phyloP scores from a whole-genome alignment of 2,329 filamentous ascomycete genomes.

The Pseudopithomyces chartarum region DNA sequence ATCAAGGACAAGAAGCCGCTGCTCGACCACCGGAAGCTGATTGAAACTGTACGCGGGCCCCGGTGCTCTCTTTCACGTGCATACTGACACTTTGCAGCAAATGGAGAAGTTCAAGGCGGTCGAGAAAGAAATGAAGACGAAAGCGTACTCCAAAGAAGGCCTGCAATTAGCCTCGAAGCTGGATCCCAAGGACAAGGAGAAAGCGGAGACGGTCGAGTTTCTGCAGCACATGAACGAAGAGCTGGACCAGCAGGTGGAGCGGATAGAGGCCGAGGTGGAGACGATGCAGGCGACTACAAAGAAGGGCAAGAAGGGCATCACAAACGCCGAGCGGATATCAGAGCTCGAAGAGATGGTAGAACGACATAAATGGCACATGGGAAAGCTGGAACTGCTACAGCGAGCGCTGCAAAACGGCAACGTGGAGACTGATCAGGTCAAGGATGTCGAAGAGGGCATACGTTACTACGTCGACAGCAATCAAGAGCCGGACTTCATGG shows the following conservation, averaged over 20 bases:
- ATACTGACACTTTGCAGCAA: conserved; percentile 65
- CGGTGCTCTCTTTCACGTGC: conserved; percentile 11
- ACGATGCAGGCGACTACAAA: conserved; percentile 86
- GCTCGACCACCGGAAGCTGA: conserved; percentile 90
- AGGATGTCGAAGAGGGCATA: conserved; percentile 88
- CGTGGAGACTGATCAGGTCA: conserved; percentile 84
- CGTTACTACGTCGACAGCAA: conserved; percentile 94
- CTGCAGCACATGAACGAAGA: conserved; percentile 86
- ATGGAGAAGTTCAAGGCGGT: conserved; percentile 99
- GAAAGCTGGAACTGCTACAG: conserved; percentile 87
- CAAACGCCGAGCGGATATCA: conserved; percentile 84
- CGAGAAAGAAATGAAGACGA: conserved; percentile 99
- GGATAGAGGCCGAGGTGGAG: conserved; percentile 88
- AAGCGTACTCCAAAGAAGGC: conserved; percentile 98
- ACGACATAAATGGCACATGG: conserved; percentile 94
- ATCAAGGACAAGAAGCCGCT: conserved; percentile 99
- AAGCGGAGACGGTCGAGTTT: conserved; percentile 86
- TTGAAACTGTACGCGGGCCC: conserved; percentile 78
- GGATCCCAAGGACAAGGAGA: conserved; percentile 97
- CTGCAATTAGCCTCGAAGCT: conserved; percentile 88
- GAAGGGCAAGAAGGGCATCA: conserved; percentile 86
- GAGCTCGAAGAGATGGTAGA: conserved; percentile 85
- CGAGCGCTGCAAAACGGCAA: conserved; percentile 91
- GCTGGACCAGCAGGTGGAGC: conserved; percentile 90
- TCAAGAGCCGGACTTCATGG: conserved; percentile 85